Evolutionary conservation across 2,329 filamentous ascomycete species (phyloP), one percentile per base, ranked within the genome.

Genomic region (Dactylellina drechsleri): DNA sequence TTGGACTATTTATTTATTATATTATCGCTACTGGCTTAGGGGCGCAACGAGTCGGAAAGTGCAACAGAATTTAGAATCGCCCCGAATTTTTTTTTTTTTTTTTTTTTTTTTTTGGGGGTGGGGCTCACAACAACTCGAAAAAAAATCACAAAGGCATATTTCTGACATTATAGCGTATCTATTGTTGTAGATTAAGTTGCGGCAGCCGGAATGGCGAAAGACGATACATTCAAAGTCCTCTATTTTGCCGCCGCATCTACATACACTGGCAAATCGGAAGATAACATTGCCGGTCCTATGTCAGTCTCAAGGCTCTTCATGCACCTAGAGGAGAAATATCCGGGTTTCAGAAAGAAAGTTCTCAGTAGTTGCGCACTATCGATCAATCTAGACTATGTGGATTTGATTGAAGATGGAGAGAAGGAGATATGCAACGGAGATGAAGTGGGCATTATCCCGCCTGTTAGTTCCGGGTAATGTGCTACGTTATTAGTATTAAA

Each of bases 381-480:
- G 23, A 84, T 96, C 80, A 95, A 96, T 78, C 83, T 94, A 64
- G 87, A 92, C 71, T 96, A 96, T 83, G 88, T 94, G 80, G 91
- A 95, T 80, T 79, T 92, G 10, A 83, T 85, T 4, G 84, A 84
- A 47, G 82, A 82, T 36, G 82, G 82, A 16, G 81, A 81, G 12
- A 82, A 82, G 54, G 83, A 83, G 16, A 90, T 96, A 68, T 83
- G 88, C 60, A 87, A 88, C 76, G 91, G 90, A 28, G 92, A 96
- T 80, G 92, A 96, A 83, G 91, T 96, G 66, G 92, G 91, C 49
- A 90, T 96, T 41, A 94, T 96, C 68, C 92, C 92, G 40, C 92
- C 92, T 8, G 92, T 96, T 77, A 96, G 92, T 84, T 93, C 92
- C 43, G 92, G 92, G 3, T 95, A 72, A 20, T 16, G 13, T n/a